Evolutionary conservation across 345 rosid species (phyloP), one percentile per base, ranked within the genome.

Genomic region (Mangifera indica): DNA sequence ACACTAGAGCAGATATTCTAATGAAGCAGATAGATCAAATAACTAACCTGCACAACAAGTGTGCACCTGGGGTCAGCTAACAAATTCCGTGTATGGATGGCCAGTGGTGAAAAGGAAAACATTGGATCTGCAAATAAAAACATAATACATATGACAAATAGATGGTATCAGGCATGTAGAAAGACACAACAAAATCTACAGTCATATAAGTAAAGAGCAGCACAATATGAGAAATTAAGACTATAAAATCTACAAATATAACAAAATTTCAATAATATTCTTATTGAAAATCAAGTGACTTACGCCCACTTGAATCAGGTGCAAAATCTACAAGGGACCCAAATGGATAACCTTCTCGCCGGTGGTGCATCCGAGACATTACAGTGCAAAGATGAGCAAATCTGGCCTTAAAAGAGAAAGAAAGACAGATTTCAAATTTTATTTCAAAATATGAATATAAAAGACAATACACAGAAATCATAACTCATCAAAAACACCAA

Each of bases 291-390:
- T 25, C 67, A 10, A 42, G 72, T 21, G 42, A 85, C 97, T 91
- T 82, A 91, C 99, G 98, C 12, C 99, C 99, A 81, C 82, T 79
- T 7, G 87, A 64, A 88, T 95, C 99, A 72, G 99, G 88, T 22
- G 92, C 96, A 81, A 95, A 95, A 76, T 95, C 99, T 57, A 95
- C 96, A 78, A 95, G 82, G 26, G 96, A 91, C 42, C 98, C 98
- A 84, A 95, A 95, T 11, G 98, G 99, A 69, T 92, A 95, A 24
- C 99, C 98, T 88, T 89, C 92, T 74, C 99, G 78, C 46, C 99
- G 85, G 76, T 92, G 98, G 82, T 95, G 99, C 99, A 95, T 92
- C 77, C 82, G 86, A 76, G 98, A 95, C 97, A 92, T 95, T 69
- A 89, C 88, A 13, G 99, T 89, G 87, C 98, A 95, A 70, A 95